These are phyloP conservation scores for Coniochaeta ligniaria DNA, from an alignment of 2,329 filamentous ascomycete genomes.

Conservation along the genomic window DNA sequence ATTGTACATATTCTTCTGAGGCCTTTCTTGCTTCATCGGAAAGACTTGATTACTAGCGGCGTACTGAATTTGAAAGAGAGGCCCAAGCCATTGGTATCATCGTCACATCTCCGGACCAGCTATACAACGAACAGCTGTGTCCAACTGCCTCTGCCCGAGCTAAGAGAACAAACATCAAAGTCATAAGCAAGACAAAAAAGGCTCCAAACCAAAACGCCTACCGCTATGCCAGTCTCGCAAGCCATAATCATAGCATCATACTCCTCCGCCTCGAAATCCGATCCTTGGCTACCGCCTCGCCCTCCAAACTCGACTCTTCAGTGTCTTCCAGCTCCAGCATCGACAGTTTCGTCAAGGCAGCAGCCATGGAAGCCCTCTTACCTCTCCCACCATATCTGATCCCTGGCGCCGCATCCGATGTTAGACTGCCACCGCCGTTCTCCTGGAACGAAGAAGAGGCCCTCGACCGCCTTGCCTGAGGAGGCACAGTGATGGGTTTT, in stretches of 20 bases:
- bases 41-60: background rate
- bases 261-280: slow-evolving; percentile 42
- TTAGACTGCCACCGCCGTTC: slow-evolving; percentile 9
- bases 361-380: slow-evolving; percentile 36
- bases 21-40: background rate
- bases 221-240: slow-evolving; percentile 9
- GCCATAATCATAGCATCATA: slow-evolving; percentile 47
- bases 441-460: background rate
- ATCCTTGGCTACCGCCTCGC: slow-evolving; percentile 16
- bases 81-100: background rate
- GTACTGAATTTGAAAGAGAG: background rate
- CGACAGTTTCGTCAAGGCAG: slow-evolving; percentile 24
- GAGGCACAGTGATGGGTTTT: slow-evolving; percentile 17
- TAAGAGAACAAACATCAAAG: background rate
- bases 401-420: background rate
- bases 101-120: background rate
- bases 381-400: slow-evolving; percentile 2
- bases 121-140: background rate
- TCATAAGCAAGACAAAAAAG: background rate
- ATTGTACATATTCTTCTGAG: background rate
- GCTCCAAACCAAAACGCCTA: slow-evolving; percentile 7
- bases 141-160: background rate
- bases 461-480: slow-evolving; percentile 2
- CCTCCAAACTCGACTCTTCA: slow-evolving; percentile 18
- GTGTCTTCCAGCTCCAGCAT: slow-evolving; percentile 17